Conservation (phyloP, 805 yeast genomes). For the Candida boidinii region DNA sequence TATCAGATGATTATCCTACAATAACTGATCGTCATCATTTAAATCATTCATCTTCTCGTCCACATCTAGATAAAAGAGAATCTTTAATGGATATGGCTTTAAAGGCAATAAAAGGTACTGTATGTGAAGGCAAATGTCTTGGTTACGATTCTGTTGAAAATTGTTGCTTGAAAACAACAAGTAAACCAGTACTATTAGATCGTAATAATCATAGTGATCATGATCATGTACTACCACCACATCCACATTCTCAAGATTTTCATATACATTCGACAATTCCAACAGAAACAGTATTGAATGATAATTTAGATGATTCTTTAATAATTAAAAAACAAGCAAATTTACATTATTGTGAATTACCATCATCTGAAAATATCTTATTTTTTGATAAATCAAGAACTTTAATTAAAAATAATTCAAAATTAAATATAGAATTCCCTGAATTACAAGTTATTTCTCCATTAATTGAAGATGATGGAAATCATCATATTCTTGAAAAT, state of each 20-base stretch:
- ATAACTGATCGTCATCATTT: too few relatives aligned
- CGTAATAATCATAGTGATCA: background rate
- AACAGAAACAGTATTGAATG: too few relatives aligned
- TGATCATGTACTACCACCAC: background rate
- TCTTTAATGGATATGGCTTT: slow-evolving; percentile 23
- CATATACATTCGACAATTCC: too few relatives aligned
- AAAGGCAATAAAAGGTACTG: slow-evolving; percentile 19
- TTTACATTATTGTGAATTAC: slow-evolving; percentile 25
- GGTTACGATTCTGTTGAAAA: slow-evolving; percentile 16
- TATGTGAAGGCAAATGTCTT: slow-evolving; percentile 22
- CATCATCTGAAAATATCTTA: slow-evolving; percentile 24
- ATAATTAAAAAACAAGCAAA: too few relatives aligned
- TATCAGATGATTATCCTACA: too few relatives aligned
- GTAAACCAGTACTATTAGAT: too few relatives aligned
- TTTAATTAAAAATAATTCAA: slow-evolving; percentile 16
- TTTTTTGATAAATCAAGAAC: slow-evolving; percentile 18
- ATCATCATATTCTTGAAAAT: too few relatives aligned
- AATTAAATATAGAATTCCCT: slow-evolving; percentile 19
- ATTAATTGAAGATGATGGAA: slow-evolving; percentile 11
- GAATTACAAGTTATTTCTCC: slow-evolving; percentile 25
- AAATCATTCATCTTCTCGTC: background rate
- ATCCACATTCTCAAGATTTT: too few relatives aligned
- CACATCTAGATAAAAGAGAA: slow-evolving; percentile 5
- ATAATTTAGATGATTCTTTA: too few relatives aligned
- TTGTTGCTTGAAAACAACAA: slow-evolving; percentile 5